phyloP scores from a whole-genome alignment of 331 rosid species.

The Malus hybrid region DNA sequence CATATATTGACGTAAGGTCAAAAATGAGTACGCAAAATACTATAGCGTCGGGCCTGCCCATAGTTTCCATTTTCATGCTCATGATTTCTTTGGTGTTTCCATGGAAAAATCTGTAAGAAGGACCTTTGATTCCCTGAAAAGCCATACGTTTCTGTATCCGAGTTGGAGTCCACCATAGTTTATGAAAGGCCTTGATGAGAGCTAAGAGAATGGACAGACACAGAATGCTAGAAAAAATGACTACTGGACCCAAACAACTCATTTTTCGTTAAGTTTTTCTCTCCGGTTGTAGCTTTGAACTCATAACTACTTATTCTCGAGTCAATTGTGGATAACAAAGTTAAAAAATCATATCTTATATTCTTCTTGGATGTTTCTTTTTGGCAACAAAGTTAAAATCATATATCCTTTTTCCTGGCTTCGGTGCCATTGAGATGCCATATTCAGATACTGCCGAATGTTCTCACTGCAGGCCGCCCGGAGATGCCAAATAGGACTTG shows the following conservation, averaged over 20 bases:
- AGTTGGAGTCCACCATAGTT: constrained; percentile 21
- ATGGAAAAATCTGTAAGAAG: constrained; percentile 20
- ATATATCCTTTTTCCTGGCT: too few species aligned
- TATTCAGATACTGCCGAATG: too few species aligned
- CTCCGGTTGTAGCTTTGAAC: not conserved
- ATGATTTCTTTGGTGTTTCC: constrained; percentile 17
- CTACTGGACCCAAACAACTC: not conserved
- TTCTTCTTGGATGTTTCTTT: too few species aligned
- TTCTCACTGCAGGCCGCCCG: too few species aligned
- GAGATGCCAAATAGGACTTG: too few species aligned
- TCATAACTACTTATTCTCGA: not conserved
- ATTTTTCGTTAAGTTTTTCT: too few species aligned
- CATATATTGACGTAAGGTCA: too few species aligned
- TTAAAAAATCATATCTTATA: too few species aligned
- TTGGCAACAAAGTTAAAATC: too few species aligned
- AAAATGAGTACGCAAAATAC: too few species aligned
- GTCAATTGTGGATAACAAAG: too few species aligned
- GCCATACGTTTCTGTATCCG: constrained; percentile 9
- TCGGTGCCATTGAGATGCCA: too few species aligned
- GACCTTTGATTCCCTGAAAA: constrained; percentile 28
- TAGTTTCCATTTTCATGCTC: constrained; percentile 18
- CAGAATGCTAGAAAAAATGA: not conserved
- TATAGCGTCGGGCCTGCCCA: not conserved
- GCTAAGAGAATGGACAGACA: not conserved
- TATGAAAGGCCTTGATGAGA: not conserved